Evolutionary conservation across 768 basidiomycete species (phyloP), one percentile per base, ranked within the genome.

Genomic region (Russula sp.): DNA sequence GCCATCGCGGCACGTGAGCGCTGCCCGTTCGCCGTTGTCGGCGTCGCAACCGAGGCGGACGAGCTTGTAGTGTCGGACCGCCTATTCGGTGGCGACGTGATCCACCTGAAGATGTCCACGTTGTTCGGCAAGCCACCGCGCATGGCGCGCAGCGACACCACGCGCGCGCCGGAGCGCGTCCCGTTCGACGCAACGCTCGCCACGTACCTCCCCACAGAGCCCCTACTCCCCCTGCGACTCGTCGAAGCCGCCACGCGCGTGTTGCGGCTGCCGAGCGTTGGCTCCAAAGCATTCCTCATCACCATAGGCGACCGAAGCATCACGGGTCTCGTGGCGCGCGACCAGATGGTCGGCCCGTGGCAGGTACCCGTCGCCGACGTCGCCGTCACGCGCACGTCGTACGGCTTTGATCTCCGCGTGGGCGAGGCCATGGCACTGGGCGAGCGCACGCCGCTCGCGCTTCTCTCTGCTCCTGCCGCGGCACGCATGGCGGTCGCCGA

Each of bases 381-480:
- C 55, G 97, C 96, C 3, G 92, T 98, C 48, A 99, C 96, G 5
- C 87, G 90, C n/a, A 81, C 93, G 0, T 86, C 94, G 7, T 97
- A 97, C 72, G 95, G 97, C 0, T 98, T 98, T 74, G 84, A 91
- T 56, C 83, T 90, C 39, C 72, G 79, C 8, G 79, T 78, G 7
- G 97, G 97, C 6, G 97, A 99, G 75, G 94, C 96, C 4, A 98
- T 99, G 97, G 91, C 96, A 6, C 91, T 98, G 84, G 97, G 97
- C 13, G 97, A 99, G 76, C 86, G 96, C 62, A 94, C 97, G 0
- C 96, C 97, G 0, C 73, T 97, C 11, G 97, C 97, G 6, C 79
- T 99, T 22, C 81, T 98, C 57, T 83, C 80, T 68, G 84, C 95
- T 5, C 90, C 88, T 6, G 94, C 95, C 1, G 95, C 95, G 0